Base-by-base conservation (phyloP, 352 stramenopile genomes). In the Phytophthora foliorum region DNA sequence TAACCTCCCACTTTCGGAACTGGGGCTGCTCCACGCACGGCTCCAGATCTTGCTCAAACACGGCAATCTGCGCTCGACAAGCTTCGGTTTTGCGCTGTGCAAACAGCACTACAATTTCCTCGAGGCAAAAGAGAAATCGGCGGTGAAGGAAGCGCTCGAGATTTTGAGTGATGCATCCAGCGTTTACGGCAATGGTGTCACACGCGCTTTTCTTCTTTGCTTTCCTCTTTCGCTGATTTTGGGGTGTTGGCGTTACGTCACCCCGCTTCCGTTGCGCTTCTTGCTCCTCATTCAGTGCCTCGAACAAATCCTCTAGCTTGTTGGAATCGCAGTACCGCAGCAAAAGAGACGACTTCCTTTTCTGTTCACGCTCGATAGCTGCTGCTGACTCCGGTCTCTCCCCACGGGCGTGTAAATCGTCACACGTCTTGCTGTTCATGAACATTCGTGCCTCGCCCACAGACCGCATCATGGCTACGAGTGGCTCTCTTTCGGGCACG, bases 51-150 rank as follows among this genome's bases (percentile, higher is more conserved):
- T 71, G 57, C 53, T 88, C 55, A 42, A 86, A 91, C 16, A 42
- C 27, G 1, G 58, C 48, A 29, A 94, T 88, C 24, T 80, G 69
- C 13, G 50, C 22, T 17, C 84, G 77, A 50, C 87, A 94, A 49
- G 77, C 82, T 14, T 87, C 72, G 0, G 80, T 93, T 54, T 93
- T 78, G 22, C 80, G 81, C 67, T 90, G 84, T 0, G 87, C 87
- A 67, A 95, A 94, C 6, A 90, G 72, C 3, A 94, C 62, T 11
- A 94, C 67, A 25, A 95, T 77, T 41, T 90, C 84, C 60, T 93
- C 87, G 0, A 95, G 71, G 51, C 87, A 93, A 32, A 88, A 93
- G 13, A 95, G 75, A 61, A 95, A 95, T 4, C 87, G 80, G 2
- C 87, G 87, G 38, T 95, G 87, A 45, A 74, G 55, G 56, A 95